A percentile compares a stretch with the other conserved stretches of the same genome.
Evolutionary conservation across 345 rosid genomes (phyloP).

Genomic region (Eucalyptus pauciflora): DNA sequence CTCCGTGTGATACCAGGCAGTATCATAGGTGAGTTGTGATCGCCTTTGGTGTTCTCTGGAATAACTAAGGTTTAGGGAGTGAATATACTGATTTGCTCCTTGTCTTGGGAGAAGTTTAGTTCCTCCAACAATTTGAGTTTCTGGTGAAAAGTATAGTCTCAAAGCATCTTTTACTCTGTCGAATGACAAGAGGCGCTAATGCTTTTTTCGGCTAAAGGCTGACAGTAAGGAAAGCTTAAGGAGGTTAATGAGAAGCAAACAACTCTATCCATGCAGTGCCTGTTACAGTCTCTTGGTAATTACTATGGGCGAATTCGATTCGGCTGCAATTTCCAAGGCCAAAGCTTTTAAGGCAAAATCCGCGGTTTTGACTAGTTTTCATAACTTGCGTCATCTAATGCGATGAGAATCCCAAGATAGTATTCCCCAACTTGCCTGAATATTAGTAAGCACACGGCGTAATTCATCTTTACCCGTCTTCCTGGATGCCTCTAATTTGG

Average conservation of each 20-base stretch:
- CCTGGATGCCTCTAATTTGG: neutral
- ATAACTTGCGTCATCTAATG: neutral
- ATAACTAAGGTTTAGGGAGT: too few species aligned
- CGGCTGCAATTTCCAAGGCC: neutral
- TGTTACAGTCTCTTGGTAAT: neutral
- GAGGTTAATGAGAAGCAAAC: neutral
- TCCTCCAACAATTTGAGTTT: neutral
- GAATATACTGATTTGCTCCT: neutral
- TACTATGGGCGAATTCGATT: neutral
- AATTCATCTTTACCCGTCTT: neutral
- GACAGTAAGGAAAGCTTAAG: neutral
- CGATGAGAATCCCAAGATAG: neutral
- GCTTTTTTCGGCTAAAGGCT: neutral
- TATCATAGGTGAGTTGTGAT: neutral
- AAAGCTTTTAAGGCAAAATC: neutral
- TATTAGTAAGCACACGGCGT: neutral
- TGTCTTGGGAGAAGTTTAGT: neutral
- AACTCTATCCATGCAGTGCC: neutral
- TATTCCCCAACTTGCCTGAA: neutral
- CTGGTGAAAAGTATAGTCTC: neutral
- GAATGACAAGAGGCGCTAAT: neutral
- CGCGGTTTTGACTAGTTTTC: neutral
- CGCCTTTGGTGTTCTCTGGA: neutral
- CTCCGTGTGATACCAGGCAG: neutral
- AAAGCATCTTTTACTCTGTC: neutral